phyloP scores from a whole-genome alignment of 169 alveolate genomes.

The Eimeria falciformis region DNA sequence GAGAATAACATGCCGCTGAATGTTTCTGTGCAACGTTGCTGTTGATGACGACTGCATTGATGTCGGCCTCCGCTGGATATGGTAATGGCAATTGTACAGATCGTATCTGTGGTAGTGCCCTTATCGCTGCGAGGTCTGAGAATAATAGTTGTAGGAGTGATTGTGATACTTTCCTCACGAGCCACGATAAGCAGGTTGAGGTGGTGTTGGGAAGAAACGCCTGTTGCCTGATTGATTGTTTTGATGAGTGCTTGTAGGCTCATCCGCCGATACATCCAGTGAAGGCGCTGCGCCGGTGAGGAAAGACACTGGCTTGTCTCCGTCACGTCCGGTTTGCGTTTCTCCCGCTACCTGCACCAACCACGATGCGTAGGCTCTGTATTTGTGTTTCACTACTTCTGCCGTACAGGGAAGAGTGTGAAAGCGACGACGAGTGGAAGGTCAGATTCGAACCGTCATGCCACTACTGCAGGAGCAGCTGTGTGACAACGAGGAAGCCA shows the following conservation, averaged over 20 bases:
- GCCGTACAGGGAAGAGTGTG: conserved; percentile 82
- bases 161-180: no score
- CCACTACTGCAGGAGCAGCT: background rate
- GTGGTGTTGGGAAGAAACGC: no score
- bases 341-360: background rate
- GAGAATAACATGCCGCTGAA: background rate
- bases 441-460: background rate
- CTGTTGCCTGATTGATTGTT: background rate
- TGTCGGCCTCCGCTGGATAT: no score
- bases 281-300: conserved; percentile 88
- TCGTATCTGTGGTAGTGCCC: no score
- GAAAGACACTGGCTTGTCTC: background rate
- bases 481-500: background rate
- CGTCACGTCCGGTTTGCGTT: no score
- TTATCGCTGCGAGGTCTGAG: no score
- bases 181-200: no score
- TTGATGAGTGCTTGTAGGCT: conserved; percentile 84
- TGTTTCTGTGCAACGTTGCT: no score
- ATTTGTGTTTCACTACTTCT: background rate
- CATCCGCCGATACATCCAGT: conserved; percentile 99
- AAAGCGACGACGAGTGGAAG: conserved; percentile 80
- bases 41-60: no score
- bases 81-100: no score
- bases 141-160: no score
- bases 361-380: background rate